Evolutionary conservation across 805 yeast genomes (phyloP).

Genomic region (Candida glaebosa): DNA sequence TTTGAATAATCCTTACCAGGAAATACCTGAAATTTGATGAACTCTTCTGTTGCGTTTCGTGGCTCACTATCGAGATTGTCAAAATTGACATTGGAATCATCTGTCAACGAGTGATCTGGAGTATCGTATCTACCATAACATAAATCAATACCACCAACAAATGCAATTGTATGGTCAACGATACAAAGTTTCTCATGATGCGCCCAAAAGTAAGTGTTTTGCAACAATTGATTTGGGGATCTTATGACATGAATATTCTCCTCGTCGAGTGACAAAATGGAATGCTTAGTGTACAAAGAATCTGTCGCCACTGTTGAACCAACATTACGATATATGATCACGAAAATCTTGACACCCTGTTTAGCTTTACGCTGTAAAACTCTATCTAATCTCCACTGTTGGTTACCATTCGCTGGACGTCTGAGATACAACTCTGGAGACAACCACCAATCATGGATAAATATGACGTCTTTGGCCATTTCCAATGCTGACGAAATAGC

Average conservation of each 20-base stretch:
- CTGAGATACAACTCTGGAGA: constrained; percentile 91
- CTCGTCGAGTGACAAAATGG: constrained; percentile 74
- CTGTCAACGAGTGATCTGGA: constrained; percentile 87
- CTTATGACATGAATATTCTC: constrained; percentile 85
- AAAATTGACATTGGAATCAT: constrained; percentile 52
- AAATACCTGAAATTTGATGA: constrained; percentile 59
- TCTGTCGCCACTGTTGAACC: constrained; percentile 92
- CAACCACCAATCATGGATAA: constrained; percentile 98
- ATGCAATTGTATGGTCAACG: constrained; percentile 83
- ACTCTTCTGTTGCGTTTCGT: constrained; percentile 35
- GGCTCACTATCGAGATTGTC: constrained; percentile 26
- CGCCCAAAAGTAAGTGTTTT: constrained; percentile 96
- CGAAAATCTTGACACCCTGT: constrained; percentile 90
- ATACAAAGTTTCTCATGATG: constrained; percentile 93
- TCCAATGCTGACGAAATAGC: constrained; percentile 88
- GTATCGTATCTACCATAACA: constrained; percentile 97
- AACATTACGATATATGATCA: constrained; percentile 89
- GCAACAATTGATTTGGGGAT: constrained; percentile 92
- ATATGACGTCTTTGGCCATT: constrained; percentile 90
- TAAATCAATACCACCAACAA: constrained; percentile 92
- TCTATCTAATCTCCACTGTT: constrained; percentile 89
- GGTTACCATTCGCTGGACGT: constrained; percentile 93
- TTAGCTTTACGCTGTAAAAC: constrained; percentile 84
- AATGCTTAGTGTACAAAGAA: constrained; percentile 91
- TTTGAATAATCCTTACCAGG: constrained; percentile 98